Percentiles rank a stretch among this genome's conserved stretches.
Evolutionary conservation across 1,139 yeast species (phyloP).

Genomic region (Lizanozyma gosingica): DNA sequence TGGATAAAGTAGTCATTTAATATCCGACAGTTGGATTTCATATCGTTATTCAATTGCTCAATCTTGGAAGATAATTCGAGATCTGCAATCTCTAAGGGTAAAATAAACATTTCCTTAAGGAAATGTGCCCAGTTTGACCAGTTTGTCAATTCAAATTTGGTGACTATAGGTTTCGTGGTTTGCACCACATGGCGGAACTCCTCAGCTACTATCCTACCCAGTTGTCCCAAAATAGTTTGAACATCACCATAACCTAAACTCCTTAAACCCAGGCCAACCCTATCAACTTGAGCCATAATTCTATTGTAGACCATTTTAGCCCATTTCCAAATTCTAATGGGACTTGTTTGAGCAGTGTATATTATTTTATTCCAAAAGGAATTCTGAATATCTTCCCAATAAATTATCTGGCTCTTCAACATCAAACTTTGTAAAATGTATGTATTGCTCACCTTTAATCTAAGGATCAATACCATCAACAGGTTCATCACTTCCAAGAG

Average conservation of each 20-base stretch:
- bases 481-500: background rate
- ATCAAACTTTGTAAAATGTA: background rate
- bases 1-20: background rate
- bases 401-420: background rate
- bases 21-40: background rate
- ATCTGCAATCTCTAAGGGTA: background rate
- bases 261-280: background rate
- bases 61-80: background rate
- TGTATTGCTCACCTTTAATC: background rate
- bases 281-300: background rate
- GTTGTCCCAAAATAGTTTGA: background rate
- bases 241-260: background rate
- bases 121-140: background rate
- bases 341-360: background rate
- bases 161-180: background rate
- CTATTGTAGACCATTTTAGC: background rate
- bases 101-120: background rate
- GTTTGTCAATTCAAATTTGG: background rate
- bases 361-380: background rate
- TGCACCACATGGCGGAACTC: background rate
- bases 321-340: background rate
- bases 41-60: background rate
- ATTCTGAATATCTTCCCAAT: background rate
- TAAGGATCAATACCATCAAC: background rate
- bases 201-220: background rate